These are phyloP conservation scores for Vairimorpha necatrix DNA, from an alignment of 371 early-diverging fungal genomes.

Conservation along the genomic window DNA sequence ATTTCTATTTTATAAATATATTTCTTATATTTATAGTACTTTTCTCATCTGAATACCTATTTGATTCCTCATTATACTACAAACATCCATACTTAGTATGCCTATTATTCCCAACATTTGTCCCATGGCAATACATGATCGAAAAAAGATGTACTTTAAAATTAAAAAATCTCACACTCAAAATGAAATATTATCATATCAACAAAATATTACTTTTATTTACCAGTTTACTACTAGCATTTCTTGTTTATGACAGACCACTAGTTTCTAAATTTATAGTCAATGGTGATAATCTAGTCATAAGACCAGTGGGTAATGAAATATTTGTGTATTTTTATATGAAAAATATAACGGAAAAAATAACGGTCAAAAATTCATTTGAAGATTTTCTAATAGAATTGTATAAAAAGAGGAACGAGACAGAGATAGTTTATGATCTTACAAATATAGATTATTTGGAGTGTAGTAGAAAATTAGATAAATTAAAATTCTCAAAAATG, in stretches of 20 bases:
- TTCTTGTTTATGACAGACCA: background rate
- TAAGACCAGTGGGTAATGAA: background rate
- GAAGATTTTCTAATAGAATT: no score
- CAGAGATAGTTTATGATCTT: no score
- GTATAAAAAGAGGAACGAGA: no score
- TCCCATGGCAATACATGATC: background rate
- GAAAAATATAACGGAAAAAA: no score
- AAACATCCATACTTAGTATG: background rate
- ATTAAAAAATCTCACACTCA: background rate
- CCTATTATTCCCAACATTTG: background rate
- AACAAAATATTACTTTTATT: background rate
- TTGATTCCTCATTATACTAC: background rate
- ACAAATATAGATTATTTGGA: no score
- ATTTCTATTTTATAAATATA: background rate
- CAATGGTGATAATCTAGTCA: background rate
- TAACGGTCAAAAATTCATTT: no score
- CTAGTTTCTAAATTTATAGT: background rate
- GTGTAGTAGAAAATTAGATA: no score
- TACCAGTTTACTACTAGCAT: background rate
- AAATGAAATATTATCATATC: background rate
- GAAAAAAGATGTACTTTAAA: background rate
- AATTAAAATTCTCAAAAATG: no score
- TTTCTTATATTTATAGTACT: background rate
- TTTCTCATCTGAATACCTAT: background rate
- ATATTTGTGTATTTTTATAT: constrained; percentile 2